These are phyloP conservation scores for Apiospora koreana DNA, from an alignment of 2,329 filamentous ascomycete species.

Conservation along the genomic window DNA sequence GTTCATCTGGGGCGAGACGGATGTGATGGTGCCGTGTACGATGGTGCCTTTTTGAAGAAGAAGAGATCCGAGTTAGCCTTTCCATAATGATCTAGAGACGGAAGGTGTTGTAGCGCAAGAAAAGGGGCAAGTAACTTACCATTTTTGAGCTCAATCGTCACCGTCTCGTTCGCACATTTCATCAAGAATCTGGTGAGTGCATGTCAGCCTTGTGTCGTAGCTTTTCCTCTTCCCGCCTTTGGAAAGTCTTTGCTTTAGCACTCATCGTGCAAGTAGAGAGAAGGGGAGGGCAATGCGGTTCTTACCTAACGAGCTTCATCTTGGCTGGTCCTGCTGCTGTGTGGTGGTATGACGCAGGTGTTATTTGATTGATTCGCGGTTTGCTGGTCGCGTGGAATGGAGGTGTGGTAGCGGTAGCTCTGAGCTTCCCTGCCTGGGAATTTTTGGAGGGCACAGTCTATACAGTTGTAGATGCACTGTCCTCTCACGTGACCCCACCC, in stretches of 20 bases:
- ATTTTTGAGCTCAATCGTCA: conserved; percentile 98
- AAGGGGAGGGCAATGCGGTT: conserved; percentile 21
- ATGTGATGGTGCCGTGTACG: conserved; percentile 93
- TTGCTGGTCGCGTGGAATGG: conserved; percentile 15
- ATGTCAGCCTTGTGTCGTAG: conserved; percentile 22
- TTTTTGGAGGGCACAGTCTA: conserved; percentile 7
- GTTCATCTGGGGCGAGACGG: conserved; percentile 98
- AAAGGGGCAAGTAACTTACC: conserved; percentile 52
- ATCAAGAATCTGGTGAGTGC: conserved; percentile 78
- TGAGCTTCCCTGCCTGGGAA: conserved; percentile 12
- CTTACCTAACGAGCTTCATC: conserved; percentile 98
- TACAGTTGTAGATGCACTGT: not conserved
- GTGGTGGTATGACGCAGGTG: conserved; percentile 4
- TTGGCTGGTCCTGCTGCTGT: conserved; percentile 40
- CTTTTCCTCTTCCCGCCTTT: conserved; percentile 15
- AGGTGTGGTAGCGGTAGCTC: conserved; percentile 19
- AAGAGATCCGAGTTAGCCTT: not conserved
- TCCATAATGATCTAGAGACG: not conserved
- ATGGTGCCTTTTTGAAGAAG: conserved; percentile 70
- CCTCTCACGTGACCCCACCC: not conserved
- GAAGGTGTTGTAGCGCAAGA: not conserved
- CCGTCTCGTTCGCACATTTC: conserved; percentile 99
- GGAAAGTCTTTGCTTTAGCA: conserved; percentile 41
- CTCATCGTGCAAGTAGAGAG: conserved; percentile 40
- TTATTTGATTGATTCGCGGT: conserved; percentile 10